These are phyloP conservation scores for Amborella trichopoda DNA, from an alignment of 164 flowering plant species.

Conservation along the genomic window DNA sequence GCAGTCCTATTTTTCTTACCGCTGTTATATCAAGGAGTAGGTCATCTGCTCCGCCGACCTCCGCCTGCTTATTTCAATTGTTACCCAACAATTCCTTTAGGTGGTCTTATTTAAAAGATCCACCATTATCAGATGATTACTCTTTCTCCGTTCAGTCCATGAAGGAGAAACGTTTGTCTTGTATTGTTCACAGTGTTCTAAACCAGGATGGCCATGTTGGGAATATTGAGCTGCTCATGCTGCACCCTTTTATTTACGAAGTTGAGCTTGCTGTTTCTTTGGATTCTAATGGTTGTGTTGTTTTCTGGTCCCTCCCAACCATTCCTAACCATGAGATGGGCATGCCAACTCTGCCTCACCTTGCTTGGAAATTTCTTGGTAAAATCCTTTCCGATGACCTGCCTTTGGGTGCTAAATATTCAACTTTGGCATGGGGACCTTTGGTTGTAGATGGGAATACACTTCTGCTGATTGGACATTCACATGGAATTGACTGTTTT, in stretches of 20 bases:
- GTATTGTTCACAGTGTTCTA: conserved; percentile 23
- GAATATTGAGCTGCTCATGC: conserved; percentile 48
- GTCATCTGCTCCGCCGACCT: conserved; percentile 48
- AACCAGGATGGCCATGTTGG: conserved; percentile 59
- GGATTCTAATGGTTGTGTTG: conserved; percentile 64
- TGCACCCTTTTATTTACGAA: conserved; percentile 54
- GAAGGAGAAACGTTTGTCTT: too few relatives aligned
- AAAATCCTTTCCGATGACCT: conserved; percentile 13
- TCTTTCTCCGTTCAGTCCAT: too few relatives aligned
- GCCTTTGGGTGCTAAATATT: conserved; percentile 25
- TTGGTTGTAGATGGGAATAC: conserved; percentile 29
- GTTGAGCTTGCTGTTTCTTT: conserved; percentile 62
- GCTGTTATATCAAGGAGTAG: conserved; percentile 37
- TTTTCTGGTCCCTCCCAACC: conserved; percentile 66
- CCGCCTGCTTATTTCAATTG: conserved; percentile 56
- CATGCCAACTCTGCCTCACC: conserved; percentile 28
- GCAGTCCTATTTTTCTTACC: conserved; percentile 28
- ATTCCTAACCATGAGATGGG: conserved; percentile 26
- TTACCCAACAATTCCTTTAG: conserved; percentile 41
- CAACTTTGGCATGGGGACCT: conserved; percentile 80
- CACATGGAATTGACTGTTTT: conserved; percentile 63
- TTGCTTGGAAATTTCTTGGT: conserved; percentile 54
- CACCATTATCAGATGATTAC: conserved; percentile 17
- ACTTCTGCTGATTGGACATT: conserved; percentile 63
- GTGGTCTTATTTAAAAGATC: conserved; percentile 50